Evolutionary conservation across 2,329 filamentous ascomycete species (phyloP), one percentile per base, ranked within the genome.

Genomic region (Penicillium sp.): DNA sequence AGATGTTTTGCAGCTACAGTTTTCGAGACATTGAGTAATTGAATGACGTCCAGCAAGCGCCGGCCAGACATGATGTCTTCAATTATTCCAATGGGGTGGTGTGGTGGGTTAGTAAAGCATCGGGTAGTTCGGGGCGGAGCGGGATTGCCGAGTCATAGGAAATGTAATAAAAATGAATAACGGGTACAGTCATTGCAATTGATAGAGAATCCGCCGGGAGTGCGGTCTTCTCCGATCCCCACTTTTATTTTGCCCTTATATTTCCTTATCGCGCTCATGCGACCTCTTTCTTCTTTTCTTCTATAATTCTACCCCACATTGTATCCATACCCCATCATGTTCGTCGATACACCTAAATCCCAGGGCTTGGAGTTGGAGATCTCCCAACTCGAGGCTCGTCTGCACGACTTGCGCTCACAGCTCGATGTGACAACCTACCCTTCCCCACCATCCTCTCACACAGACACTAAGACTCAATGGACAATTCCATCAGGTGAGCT

Each of bases 31-130:
- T 83, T 86, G 73, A 89, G 81, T 62, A 93, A 80, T 59, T 87
- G 85, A 64, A 87, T 85, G 67, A 89, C 79, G 77, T 93, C 90
- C 71, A 92, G 69, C 82, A 85, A 77, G 84, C 88, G 77, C 83
- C 84, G 81, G 56, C 81, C 81, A 54, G 81, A 78, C 82, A 85
- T 85, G 39, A 47, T 69, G 50, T 47, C 21, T 9, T 26, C 21
- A 35, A 29, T 21, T 42, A 13, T 29, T 19, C 10, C 21, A 45
- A n/a, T 44, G 16, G 26, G 33, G 25, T 13, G 27, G 9, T 25
- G 19, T 42, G 39, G 39, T 19, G 16, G 43, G 16, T 53, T 29
- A 23, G 50, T 27, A 23, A 16, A 39, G 37, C 33, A 61, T 62
- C 49, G 57, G 54, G 50, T 50, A 55, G 64, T 5, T 59, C 44